Conservation (phyloP, 805 yeast genomes). For the Pichia membranifaciens region DNA sequence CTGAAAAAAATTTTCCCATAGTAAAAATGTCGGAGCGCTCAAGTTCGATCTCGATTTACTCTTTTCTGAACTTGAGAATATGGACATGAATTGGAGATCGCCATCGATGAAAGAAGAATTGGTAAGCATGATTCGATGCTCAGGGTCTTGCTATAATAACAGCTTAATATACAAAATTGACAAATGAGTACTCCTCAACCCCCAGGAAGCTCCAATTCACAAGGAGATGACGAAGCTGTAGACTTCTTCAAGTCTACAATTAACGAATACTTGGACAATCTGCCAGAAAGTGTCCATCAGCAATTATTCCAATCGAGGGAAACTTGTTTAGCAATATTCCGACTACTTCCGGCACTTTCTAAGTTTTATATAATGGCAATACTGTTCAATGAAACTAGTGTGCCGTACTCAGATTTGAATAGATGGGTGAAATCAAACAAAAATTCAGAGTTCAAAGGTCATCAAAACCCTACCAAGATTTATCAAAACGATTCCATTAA, state of each 20-base stretch:
- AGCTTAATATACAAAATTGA: neutral
- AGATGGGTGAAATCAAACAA: slow-evolving; percentile 49
- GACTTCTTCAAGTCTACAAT: slow-evolving; percentile 61
- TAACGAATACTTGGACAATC: slow-evolving; percentile 81
- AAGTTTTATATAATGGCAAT: slow-evolving; percentile 83
- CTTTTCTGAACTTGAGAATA: neutral
- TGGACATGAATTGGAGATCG: too few species aligned
- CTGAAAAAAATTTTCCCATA: neutral
- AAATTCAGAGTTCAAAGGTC: slow-evolving; percentile 11
- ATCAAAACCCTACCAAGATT: slow-evolving; percentile 32
- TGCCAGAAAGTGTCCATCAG: slow-evolving; percentile 81
- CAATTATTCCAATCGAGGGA: slow-evolving; percentile 85
- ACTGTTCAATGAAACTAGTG: slow-evolving; percentile 74
- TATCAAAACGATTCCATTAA: slow-evolving; percentile 73
- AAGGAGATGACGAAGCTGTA: slow-evolving; percentile 1
- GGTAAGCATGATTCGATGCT: too few species aligned
- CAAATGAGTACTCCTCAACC: slow-evolving; percentile 7
- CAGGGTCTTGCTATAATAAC: too few species aligned
- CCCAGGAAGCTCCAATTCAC: neutral
- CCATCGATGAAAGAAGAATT: too few species aligned
- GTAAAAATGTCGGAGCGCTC: too few species aligned
- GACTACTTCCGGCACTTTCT: slow-evolving; percentile 83
- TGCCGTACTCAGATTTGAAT: slow-evolving; percentile 61
- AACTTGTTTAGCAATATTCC: slow-evolving; percentile 87
- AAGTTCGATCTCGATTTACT: neutral